Base-by-base conservation (phyloP, 2,329 filamentous ascomycete genomes). In the Talaromyces sp. region DNA sequence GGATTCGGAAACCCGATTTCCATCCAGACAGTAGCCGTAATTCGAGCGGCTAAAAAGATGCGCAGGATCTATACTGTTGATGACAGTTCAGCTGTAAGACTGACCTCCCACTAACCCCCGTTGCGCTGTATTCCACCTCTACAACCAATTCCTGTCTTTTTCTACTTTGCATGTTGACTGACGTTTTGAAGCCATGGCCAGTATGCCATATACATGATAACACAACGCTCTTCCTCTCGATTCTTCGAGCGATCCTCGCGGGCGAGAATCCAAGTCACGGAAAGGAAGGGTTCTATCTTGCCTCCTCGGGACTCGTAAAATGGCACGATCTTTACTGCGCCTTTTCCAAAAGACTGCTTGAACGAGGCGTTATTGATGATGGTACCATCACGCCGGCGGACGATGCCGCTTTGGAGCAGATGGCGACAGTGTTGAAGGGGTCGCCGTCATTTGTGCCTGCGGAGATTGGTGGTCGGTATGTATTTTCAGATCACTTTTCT, bases 201-300 rank as follows among this genome's bases (percentile, higher is more conserved):
- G 84, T 86, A 6, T 84, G 80, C 64, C 82, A 86, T 63, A 70
- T 86, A 3, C 10, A 69, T 0, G 84, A 86, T 64, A 86, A 79
- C 39, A 76, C 80, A 0, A 70, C 69, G 0, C 68, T 86, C 0
- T 86, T 85, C 62, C 59, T 85, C 1, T 70, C 78, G 2, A 73
- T 86, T 0, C 68, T 85, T 7, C 74, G 76, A 1, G 74, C 71
- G 2, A 85, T 86, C 13, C 68, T 86, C 2, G 68, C 66, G 1
- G 78, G 72, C 2, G 22, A 0, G 13, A 71, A 79, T 4, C 73
- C 76, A 0, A 77, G 71, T 2, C 66, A 80, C 59, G 82, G 81
- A 0, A 79, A 75, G 62, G 74, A 79, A 1, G 84, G 84, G 0
- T 85, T 81, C 67, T 86, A 83, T 68, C 78, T 86, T 8, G 84